These are phyloP conservation scores for Dysphania ambrosioides DNA, from an alignment of 148 eudicot species.

Conservation along the genomic window DNA sequence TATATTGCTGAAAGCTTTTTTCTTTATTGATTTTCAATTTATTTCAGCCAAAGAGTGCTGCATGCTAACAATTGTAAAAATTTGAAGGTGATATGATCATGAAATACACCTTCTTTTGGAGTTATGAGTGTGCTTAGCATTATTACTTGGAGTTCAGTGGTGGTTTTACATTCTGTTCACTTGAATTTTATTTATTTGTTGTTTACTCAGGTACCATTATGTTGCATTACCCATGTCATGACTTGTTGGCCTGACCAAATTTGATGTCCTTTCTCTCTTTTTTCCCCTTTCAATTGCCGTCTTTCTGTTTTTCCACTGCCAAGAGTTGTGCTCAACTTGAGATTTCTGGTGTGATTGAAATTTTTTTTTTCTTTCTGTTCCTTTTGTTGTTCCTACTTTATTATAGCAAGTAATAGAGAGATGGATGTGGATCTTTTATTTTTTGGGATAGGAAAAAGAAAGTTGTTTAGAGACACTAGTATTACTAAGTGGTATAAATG, in stretches of 20 bases:
- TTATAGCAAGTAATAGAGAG: too few relatives aligned
- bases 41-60: not conserved
- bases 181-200: not conserved
- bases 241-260: not conserved
- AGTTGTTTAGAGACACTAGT: too few relatives aligned
- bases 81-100: not conserved
- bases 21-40: not conserved
- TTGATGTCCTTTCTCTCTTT: not conserved
- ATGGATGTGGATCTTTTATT: too few relatives aligned
- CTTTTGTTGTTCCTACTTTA: too few relatives aligned
- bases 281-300: not conserved
- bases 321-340: not conserved
- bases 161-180: constrained; percentile 1
- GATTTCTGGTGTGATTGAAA: not conserved
- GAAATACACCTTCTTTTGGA: not conserved
- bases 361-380: too few relatives aligned
- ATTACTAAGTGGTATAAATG: too few relatives aligned
- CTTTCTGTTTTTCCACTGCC: not conserved
- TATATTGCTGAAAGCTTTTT: constrained; percentile 30
- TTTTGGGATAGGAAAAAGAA: too few relatives aligned
- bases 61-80: constrained; percentile 1
- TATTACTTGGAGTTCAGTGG: not conserved
- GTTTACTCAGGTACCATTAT: not conserved
- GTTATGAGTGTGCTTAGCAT: not conserved
- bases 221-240: not conserved